A percentile compares a stretch with the other conserved stretches of the same genome.
These are phyloP conservation scores for Erysimum cheiranthoides DNA, from an alignment of 345 rosid species.

Conservation along the genomic window DNA sequence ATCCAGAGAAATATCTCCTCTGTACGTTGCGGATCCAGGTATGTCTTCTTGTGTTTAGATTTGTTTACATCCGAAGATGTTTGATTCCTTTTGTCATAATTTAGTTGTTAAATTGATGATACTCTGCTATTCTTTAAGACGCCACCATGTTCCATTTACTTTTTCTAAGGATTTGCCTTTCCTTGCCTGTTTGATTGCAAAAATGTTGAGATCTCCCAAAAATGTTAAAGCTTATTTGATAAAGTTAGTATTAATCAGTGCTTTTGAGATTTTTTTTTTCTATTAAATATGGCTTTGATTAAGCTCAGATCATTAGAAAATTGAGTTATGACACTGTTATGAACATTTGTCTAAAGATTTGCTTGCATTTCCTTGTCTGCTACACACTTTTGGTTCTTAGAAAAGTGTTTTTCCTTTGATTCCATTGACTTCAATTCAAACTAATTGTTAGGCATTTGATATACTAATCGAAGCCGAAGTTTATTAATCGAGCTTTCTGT, in stretches of 20 bases:
- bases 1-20: conserved; percentile 75
- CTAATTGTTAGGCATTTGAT: conserved; percentile 5
- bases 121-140: neutral
- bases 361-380: conserved; percentile 10
- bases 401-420: neutral
- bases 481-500: conserved; percentile 23
- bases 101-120: neutral
- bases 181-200: neutral
- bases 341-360: neutral
- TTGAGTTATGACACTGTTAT: conserved; percentile 1
- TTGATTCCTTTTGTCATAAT: conserved; percentile 14
- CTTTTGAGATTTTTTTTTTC: neutral
- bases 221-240: neutral
- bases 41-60: conserved; percentile 40
- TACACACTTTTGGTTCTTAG: neutral
- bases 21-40: conserved; percentile 88
- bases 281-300: neutral
- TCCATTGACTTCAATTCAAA: neutral
- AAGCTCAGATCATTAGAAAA: neutral
- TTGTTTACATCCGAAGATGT: neutral
- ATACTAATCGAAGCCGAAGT: neutral
- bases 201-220: neutral
- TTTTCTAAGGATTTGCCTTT: neutral
- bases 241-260: neutral
- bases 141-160: neutral